Percentiles rank a stretch among this genome's conserved stretches.
Conservation (phyloP, 306 rosid species). For the Castanea sativa region DNA sequence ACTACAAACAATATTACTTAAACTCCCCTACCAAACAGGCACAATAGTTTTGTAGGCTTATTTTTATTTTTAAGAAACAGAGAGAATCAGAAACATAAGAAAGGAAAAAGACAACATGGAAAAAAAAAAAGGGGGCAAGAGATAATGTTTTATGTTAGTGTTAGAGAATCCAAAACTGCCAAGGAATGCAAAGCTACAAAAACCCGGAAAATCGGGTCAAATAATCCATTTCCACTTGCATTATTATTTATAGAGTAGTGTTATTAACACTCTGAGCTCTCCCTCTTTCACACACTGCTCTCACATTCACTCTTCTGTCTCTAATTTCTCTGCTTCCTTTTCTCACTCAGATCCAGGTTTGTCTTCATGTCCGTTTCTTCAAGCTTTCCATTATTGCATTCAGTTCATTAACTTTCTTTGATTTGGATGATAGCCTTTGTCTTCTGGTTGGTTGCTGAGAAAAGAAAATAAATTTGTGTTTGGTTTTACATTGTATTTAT, state of each 20-base stretch:
- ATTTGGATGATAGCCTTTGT: slow-evolving; percentile 20
- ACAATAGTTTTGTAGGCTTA: no score
- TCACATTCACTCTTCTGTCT: slow-evolving; percentile 18
- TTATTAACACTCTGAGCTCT: not conserved
- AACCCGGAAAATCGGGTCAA: slow-evolving; percentile 63
- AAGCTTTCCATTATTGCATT: slow-evolving; percentile 13
- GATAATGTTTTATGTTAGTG: no score
- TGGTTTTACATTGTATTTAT: not conserved
- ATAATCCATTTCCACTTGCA: slow-evolving; percentile 27
- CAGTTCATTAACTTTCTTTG: not conserved
- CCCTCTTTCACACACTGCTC: not conserved
- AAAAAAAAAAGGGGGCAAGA: no score
- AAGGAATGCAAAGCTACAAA: not conserved
- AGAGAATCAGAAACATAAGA: no score
- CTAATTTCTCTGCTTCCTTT: not conserved
- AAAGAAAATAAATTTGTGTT: not conserved
- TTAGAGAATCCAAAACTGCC: not conserved
- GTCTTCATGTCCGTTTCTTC: slow-evolving; percentile 20
- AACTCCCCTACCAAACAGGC: no score
- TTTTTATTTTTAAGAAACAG: no score
- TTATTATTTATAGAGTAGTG: slow-evolving; percentile 2
- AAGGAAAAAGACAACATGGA: no score
- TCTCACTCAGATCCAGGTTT: slow-evolving; percentile 70
- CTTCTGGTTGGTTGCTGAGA: slow-evolving; percentile 6
- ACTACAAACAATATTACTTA: no score